phyloP scores from a whole-genome alignment of 2,329 filamentous ascomycete species.

The Sarocladium strictum region DNA sequence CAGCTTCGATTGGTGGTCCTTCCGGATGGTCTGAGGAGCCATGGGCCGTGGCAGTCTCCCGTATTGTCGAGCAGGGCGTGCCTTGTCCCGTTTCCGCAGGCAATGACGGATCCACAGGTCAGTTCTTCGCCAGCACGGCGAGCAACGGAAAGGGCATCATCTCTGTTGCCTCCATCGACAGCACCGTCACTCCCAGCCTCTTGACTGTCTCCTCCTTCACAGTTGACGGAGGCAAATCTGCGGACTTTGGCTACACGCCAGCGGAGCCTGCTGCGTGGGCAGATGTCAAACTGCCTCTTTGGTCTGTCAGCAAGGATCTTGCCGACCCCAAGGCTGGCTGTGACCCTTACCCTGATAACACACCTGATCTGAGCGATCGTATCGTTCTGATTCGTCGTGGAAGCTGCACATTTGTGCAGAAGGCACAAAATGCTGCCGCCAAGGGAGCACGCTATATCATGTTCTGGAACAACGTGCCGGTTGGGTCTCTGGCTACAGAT shows the following conservation, averaged over 20 bases:
- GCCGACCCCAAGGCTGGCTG: slow-evolving; percentile 45
- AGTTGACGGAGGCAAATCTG: slow-evolving; percentile 26
- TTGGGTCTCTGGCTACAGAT: slow-evolving; percentile 27
- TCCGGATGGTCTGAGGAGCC: slow-evolving; percentile 48
- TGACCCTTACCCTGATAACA: slow-evolving; percentile 41
- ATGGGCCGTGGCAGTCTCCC: slow-evolving; percentile 42
- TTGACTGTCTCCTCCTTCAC: slow-evolving; percentile 35
- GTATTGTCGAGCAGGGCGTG: slow-evolving; percentile 48
- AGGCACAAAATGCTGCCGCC: slow-evolving; percentile 45
- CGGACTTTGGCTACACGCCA: slow-evolving; percentile 36
- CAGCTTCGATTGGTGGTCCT: slow-evolving; percentile 45
- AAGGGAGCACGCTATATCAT: slow-evolving; percentile 56
- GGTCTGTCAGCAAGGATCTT: slow-evolving; percentile 43
- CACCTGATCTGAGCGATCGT: slow-evolving; percentile 49
- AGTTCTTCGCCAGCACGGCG: slow-evolving; percentile 45
- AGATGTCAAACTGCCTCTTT: slow-evolving; percentile 42
- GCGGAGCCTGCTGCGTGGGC: slow-evolving; percentile 37
- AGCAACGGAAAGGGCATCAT: slow-evolving; percentile 41
- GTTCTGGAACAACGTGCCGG: slow-evolving; percentile 50
- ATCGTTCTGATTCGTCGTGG: slow-evolving; percentile 57
- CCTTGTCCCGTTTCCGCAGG: slow-evolving; percentile 48
- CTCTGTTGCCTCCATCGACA: slow-evolving; percentile 46
- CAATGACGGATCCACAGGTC: slow-evolving; percentile 38
- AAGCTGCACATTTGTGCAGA: slow-evolving; percentile 48
- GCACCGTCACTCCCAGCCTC: slow-evolving; percentile 34